Percentiles rank a stretch among this genome's conserved stretches.
Evolutionary conservation across 1,139 yeast species (phyloP).

Genomic region (Candida gigantensis): DNA sequence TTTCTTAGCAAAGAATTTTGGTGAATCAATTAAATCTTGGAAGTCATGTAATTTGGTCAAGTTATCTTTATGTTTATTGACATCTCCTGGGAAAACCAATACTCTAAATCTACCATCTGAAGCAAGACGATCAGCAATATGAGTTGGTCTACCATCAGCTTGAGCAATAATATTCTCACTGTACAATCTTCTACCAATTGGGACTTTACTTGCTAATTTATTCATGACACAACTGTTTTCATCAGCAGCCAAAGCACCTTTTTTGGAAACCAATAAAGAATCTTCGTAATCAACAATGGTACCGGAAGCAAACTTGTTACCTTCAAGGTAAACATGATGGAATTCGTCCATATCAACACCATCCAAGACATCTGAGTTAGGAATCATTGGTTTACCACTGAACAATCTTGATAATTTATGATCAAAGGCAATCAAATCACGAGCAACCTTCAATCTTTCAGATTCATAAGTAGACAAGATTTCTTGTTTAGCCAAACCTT

Average conservation of each 20-base stretch:
- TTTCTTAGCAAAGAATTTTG: slow-evolving; percentile 20
- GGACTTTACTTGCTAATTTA: slow-evolving; percentile 22
- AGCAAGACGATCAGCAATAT: slow-evolving; percentile 23
- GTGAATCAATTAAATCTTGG: slow-evolving; percentile 17
- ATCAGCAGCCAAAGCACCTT: slow-evolving; percentile 6
- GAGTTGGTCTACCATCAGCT: slow-evolving; percentile 26
- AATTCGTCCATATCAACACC: slow-evolving; percentile 30
- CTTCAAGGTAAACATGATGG: slow-evolving; percentile 25
- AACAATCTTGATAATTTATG: slow-evolving; percentile 31
- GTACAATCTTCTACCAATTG: slow-evolving; percentile 28
- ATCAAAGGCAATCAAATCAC: slow-evolving; percentile 32
- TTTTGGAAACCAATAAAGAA: slow-evolving; percentile 17
- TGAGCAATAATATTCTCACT: slow-evolving; percentile 24
- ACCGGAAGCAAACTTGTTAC: slow-evolving; percentile 33
- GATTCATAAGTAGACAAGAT: slow-evolving; percentile 28
- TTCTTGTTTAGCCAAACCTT: slow-evolving; percentile 21
- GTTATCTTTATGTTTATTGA: slow-evolving; percentile 15
- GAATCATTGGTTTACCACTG: slow-evolving; percentile 26
- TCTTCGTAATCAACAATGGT: slow-evolving; percentile 27
- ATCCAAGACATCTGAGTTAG: slow-evolving; percentile 16
- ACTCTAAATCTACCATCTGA: slow-evolving; percentile 29
- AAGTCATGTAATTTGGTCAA: slow-evolving; percentile 16
- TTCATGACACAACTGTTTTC: slow-evolving; percentile 9
- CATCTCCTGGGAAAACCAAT: slow-evolving; percentile 26
- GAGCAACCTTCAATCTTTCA: slow-evolving; percentile 31